Percentiles rank a stretch among this genome's conserved stretches.
Evolutionary conservation across 2,329 filamentous ascomycete genomes (phyloP).

Genomic region (Gnomoniopsis smithogilvyi): DNA sequence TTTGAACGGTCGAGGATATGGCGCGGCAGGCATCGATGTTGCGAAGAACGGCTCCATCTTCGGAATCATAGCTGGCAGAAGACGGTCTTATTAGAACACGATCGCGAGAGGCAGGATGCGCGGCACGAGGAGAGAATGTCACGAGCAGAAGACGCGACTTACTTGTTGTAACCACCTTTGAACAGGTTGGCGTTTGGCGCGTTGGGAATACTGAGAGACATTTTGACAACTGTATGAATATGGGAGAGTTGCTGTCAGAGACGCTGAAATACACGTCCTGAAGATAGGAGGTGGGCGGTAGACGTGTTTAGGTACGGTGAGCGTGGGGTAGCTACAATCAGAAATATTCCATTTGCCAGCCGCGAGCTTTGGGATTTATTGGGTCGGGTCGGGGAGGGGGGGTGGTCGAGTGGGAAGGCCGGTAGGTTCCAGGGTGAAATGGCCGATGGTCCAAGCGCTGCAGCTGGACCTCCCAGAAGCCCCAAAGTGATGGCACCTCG

Average conservation of each 20-base stretch:
- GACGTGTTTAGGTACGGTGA: constrained; percentile 10
- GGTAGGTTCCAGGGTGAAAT: no score
- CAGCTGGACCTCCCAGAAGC: no score
- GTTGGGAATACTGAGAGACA: constrained; percentile 96
- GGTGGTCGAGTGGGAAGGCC: no score
- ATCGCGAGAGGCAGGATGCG: constrained; percentile 16
- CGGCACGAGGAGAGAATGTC: constrained; percentile 12
- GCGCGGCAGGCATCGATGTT: constrained; percentile 98
- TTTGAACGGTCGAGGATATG: constrained; percentile 94
- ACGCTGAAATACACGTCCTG: background rate
- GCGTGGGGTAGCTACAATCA: constrained; percentile 14
- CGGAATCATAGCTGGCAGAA: constrained; percentile 80
- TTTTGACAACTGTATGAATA: constrained; percentile 35
- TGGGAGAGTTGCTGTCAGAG: background rate
- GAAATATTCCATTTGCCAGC: constrained; percentile 4
- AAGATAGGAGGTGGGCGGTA: constrained; percentile 1
- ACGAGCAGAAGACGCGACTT: constrained; percentile 33
- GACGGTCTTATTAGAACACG: constrained; percentile 8
- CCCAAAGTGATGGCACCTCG: no score
- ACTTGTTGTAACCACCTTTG: constrained; percentile 97
- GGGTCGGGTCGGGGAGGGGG: no score
- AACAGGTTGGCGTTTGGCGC: constrained; percentile 92
- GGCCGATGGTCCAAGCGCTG: no score
- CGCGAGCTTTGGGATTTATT: background rate
- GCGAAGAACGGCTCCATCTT: constrained; percentile 97